These are phyloP conservation scores for Lentinula novae-zelandiae DNA, from an alignment of 1,284 basidiomycete genomes.

Conservation along the genomic window DNA sequence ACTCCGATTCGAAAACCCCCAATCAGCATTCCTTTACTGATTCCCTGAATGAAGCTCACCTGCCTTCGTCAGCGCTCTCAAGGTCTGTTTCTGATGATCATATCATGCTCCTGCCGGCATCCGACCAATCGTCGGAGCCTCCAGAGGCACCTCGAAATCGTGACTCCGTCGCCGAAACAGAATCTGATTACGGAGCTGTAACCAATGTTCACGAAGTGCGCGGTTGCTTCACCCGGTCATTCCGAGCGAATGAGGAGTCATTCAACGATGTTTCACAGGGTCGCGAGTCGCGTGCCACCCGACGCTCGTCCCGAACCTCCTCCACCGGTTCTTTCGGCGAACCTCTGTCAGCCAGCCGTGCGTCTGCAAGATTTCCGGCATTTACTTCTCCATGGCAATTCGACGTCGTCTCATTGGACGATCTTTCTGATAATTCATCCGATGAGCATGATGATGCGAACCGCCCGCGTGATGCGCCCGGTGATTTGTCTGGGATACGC, in stretches of 20 bases:
- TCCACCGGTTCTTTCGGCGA: constrained; percentile 60
- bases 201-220: neutral
- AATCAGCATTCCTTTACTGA: neutral
- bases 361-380: constrained; percentile 21
- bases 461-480: constrained; percentile 27
- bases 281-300: neutral
- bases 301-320: constrained; percentile 27
- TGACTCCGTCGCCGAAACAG: neutral
- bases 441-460: constrained; percentile 22
- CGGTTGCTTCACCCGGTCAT: neutral
- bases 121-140: neutral
- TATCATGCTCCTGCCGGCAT: neutral
- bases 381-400: constrained; percentile 48
- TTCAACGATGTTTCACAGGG: neutral
- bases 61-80: neutral
- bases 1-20: neutral
- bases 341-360: constrained; percentile 35
- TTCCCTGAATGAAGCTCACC: neutral
- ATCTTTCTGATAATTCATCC: constrained; percentile 70
- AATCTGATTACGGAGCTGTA: constrained; percentile 2
- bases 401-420: constrained; percentile 72
- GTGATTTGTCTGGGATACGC: constrained; percentile 50
- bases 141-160: neutral
- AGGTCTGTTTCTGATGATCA: neutral
- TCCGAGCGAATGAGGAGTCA: neutral